Evolutionary conservation across 495 filamentous ascomycete species (phyloP), one percentile per base, ranked within the genome.

Genomic region (Penicillium macrosclerotiorum): DNA sequence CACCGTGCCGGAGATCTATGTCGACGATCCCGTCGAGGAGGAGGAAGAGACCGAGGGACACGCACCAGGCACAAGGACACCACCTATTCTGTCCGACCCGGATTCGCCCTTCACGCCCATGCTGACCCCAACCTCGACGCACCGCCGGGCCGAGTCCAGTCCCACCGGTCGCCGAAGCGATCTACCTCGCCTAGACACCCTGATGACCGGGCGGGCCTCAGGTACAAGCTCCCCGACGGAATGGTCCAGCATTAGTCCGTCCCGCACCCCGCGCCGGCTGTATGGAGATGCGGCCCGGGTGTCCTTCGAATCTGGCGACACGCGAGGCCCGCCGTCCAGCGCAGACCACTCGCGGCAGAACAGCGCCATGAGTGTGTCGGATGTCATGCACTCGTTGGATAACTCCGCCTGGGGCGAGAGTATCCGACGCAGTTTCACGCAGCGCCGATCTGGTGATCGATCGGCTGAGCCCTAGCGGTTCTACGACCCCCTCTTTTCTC

Each of bases 361-460:
- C 48, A 92, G 86, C 59, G 71, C 78, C 20, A 86, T 92, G 45
- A 88, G 83, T 49, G 82, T 85, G 37, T 78, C 83, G 35, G 85
- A 91, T 59, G 85, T 93, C 47, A 80, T 90, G 68, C 78, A 87
- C 42, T 83, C 89, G 56, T 73, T 96, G 20, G 86, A 88, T 52
- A 84, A 89, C 51, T 93, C 89, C 29, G 88, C 84, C 14, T 96
- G 91, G 91, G 88, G 90, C 39, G 85, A 90, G 67, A 95, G 89
- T 73, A 88, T 96, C 37, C 76, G 90, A 47, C 79, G 89, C 43
- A 95, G 90, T 67, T 89, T 93, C 50, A 95, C 89, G 37, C 78
- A 82, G 69, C 81, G 83, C 52, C 79, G 80, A 55, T 73, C 73
- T 12, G 74, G 64, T 42, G 57, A 59, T 44, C 47, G 49, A 41